phyloP scores from a whole-genome alignment of 176 grass and related monocot genomes.

The Chloris gayana region DNA sequence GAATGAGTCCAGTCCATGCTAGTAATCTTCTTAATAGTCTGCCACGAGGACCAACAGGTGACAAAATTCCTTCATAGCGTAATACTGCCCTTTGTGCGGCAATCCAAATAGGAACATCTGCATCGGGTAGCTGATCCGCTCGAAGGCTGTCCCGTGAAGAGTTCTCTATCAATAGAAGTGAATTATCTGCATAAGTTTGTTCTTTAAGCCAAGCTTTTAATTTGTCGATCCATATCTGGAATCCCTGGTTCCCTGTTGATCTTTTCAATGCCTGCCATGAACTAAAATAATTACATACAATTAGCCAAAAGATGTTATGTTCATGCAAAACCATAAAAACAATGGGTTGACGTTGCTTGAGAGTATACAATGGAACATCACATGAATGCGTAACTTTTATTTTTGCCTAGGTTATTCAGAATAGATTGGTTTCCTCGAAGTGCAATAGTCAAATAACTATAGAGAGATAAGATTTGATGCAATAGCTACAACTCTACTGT shows the following conservation, averaged over 20 bases:
- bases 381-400: too few species aligned
- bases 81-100: constrained; percentile 82
- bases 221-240: constrained; percentile 84
- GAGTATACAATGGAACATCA: constrained; percentile 5
- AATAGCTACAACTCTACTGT: background rate
- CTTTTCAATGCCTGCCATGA: constrained; percentile 70
- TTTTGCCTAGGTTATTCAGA: background rate
- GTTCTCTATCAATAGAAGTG: constrained; percentile 46
- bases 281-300: constrained; percentile 60
- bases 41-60: constrained; percentile 78
- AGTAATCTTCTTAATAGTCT: constrained; percentile 90
- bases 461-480: background rate
- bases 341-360: background rate
- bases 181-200: constrained; percentile 70
- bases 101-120: constrained; percentile 87
- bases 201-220: constrained; percentile 81
- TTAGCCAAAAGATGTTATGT: constrained; percentile 33
- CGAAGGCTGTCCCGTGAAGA: constrained; percentile 39
- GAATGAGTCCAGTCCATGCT: constrained; percentile 81
- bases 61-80: constrained; percentile 86
- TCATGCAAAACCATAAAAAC: background rate
- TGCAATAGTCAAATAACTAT: background rate
- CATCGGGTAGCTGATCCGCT: constrained; percentile 58
- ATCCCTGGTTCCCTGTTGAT: constrained; percentile 67
- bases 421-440: background rate